phyloP scores from a whole-genome alignment of 2,329 filamentous ascomycete genomes.

The Cryphonectria naterciae region DNA sequence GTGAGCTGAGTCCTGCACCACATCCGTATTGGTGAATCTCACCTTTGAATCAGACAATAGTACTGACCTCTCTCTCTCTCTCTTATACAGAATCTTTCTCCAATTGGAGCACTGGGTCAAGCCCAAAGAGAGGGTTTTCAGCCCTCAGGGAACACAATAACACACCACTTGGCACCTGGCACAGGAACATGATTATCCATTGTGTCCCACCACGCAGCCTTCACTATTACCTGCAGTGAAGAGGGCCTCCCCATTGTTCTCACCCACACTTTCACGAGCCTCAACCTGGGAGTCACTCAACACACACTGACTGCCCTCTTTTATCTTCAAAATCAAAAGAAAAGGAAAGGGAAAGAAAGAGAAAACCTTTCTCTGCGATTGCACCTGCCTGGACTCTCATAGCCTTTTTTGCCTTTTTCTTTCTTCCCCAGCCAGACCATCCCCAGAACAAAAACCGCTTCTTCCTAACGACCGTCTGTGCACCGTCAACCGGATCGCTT shows the following conservation, averaged over 20 bases:
- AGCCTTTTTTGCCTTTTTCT: neutral
- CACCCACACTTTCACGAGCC: neutral
- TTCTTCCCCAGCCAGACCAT: neutral
- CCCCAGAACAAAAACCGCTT: neutral
- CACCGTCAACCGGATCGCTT: slow-evolving; percentile 14
- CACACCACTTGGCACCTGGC: slow-evolving; percentile 15
- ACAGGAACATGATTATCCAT: slow-evolving; percentile 13
- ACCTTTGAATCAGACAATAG: slow-evolving; percentile 8
- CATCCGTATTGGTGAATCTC: neutral
- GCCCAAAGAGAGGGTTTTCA: slow-evolving; percentile 12
- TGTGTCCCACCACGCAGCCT: slow-evolving; percentile 1
- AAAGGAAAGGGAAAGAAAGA: neutral
- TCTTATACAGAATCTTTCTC: neutral
- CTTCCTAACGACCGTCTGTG: slow-evolving; percentile 12
- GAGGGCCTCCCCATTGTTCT: neutral
- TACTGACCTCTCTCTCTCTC: neutral
- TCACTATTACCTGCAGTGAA: neutral
- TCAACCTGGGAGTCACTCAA: neutral
- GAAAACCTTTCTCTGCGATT: neutral
- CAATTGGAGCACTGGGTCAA: slow-evolving; percentile 14
- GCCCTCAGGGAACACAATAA: slow-evolving; percentile 23
- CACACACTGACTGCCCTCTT: neutral
- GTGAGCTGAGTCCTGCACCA: slow-evolving; percentile 3
- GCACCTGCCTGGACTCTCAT: neutral
- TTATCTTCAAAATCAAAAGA: neutral